Evolutionary conservation across 345 rosid genomes (phyloP), one percentile per base, ranked within the genome.

Genomic region (Hibiscus trionum): DNA sequence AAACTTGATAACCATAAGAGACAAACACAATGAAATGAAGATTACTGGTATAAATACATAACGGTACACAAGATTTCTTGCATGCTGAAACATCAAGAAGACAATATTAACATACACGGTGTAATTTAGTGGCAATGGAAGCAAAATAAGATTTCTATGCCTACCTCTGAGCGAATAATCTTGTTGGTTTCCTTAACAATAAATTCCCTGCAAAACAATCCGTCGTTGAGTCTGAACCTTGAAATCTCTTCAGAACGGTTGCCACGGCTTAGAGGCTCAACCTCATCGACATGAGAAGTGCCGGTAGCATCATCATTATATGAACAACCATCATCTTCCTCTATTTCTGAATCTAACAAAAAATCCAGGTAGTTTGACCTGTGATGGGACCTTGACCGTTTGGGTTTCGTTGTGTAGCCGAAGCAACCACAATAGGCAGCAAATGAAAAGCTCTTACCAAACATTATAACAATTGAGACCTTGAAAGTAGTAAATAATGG

Each of bases 401-500:
- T 78, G 74, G 86, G 83, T 77, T 81, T 87, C 77, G 80, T 72
- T 15, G 73, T 71, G 73, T 85, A 83, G 49, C 98, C 97, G 67
- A 92, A 92, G 81, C 99, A 95, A 79, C 96, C 86, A 77, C 93
- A 95, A 77, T 96, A 95, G 73, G 96, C 99, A 86, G 84, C 85
- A 84, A 86, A 79, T 42, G 80, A 84, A 81, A 81, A 79, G 76
- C 76, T 81, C 82, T 84, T 84, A 66, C 75, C 79, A 73, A 87
- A 81, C 98, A 90, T 86, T 33, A 35, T 70, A 72, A 77, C 61
- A 27, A 76, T 42, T 39, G 73, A 17, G 59, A 2, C 60, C 60
- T 56, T 56, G 27, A 77, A 64, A 76, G 65, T 33, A 69, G 66
- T 11, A 57, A 26, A 46, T 49, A 55, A 71, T 21, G 69, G 72